phyloP scores from a whole-genome alignment of 192 early-diverging fungal genomes.

The Haplosporangium gracile region DNA sequence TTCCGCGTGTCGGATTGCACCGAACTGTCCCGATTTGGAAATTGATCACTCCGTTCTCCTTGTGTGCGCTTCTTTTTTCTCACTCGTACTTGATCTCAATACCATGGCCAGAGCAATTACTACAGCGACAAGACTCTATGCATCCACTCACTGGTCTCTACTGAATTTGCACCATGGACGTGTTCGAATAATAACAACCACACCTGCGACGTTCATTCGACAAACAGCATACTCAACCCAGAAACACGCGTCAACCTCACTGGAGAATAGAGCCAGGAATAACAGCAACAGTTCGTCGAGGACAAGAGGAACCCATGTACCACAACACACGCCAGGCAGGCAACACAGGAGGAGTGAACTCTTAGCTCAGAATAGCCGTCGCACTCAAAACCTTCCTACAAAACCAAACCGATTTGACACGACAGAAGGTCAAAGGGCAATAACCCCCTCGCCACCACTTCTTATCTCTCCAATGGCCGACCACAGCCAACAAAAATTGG shows the following conservation, averaged over 20 bases:
- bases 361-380: not conserved
- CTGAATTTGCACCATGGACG: not conserved
- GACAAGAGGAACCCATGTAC: not conserved
- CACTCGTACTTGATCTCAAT: too few relatives aligned
- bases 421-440: not conserved
- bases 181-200: not conserved
- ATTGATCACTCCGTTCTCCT: not conserved
- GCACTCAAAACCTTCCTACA: not conserved
- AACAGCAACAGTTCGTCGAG: not conserved
- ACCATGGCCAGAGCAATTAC: not conserved
- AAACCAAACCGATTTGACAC: not conserved
- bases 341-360: not conserved
- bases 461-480: too few relatives aligned
- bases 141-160: constrained; percentile 12
- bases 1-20: not conserved
- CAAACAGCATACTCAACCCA: not conserved
- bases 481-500: too few relatives aligned
- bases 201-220: not conserved
- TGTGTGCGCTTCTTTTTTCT: not conserved
- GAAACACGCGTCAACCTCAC: not conserved
- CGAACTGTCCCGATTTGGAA: constrained; percentile 19
- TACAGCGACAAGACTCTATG: not conserved
- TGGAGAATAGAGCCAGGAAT: not conserved
- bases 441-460: too few relatives aligned
- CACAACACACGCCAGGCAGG: not conserved